These are phyloP conservation scores for Tillandsia leiboldiana DNA, from an alignment of 176 grass and related monocot species.

Conservation along the genomic window DNA sequence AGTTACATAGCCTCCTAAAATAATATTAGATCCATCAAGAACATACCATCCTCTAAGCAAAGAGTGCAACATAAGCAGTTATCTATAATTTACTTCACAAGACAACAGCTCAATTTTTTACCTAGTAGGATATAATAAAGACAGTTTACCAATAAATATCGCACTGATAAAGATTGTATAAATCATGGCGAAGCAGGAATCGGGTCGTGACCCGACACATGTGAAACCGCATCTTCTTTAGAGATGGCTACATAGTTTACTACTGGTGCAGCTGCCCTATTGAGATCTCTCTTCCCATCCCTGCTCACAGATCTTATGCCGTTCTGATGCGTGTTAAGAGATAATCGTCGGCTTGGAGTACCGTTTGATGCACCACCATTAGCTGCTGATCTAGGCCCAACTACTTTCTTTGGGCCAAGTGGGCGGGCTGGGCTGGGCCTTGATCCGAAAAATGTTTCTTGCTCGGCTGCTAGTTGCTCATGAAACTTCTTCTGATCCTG, in stretches of 20 bases:
- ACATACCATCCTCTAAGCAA: too few species aligned
- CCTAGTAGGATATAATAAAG: too few species aligned
- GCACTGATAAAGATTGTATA: too few species aligned
- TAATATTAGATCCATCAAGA: too few species aligned
- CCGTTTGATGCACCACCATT: conserved; percentile 25
- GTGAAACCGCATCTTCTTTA: conserved; percentile 49
- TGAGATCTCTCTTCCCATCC: conserved; percentile 51
- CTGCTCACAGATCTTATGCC: conserved; percentile 35
- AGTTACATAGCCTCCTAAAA: too few species aligned
- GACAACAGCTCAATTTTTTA: too few species aligned
- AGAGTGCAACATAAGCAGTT: too few species aligned
- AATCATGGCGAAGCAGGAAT: background rate
- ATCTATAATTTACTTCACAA: too few species aligned
- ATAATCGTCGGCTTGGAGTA: conserved; percentile 37
- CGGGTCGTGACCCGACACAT: conserved; percentile 33
- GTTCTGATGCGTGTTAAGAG: conserved; percentile 33
- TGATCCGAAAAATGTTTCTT: conserved; percentile 55
- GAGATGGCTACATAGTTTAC: conserved; percentile 59
- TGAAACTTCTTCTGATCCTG: conserved; percentile 92
- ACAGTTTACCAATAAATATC: too few species aligned
- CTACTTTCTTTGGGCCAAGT: conserved; percentile 45
- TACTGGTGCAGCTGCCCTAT: conserved; percentile 37
- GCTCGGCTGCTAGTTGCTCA: conserved; percentile 57
- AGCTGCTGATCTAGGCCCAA: conserved; percentile 19
- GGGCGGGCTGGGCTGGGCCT: conserved; percentile 54